A percentile compares a stretch with the other conserved stretches of the same genome.
These are phyloP conservation scores for Phytophthora ramorum DNA, from an alignment of 352 stramenopile species.

Conservation along the genomic window DNA sequence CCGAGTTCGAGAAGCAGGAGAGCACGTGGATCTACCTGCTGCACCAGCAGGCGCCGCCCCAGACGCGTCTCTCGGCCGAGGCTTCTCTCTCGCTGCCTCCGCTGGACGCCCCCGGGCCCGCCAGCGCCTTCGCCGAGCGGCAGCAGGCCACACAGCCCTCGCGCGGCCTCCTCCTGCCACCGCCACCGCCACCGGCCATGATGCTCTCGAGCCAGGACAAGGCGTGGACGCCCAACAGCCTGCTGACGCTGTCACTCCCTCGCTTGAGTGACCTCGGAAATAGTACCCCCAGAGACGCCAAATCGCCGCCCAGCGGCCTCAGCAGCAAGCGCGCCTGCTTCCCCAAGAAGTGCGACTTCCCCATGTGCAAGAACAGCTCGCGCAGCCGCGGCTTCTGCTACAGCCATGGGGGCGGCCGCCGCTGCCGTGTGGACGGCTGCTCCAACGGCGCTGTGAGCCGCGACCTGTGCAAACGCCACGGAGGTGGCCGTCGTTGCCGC, in stretches of 20 bases:
- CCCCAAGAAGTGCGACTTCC: constrained; percentile 86
- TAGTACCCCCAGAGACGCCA: background rate
- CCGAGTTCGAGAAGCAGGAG: constrained; percentile 57
- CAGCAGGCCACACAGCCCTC: constrained; percentile 14
- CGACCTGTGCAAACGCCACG: constrained; percentile 84
- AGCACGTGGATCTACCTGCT: constrained; percentile 65
- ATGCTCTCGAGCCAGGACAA: constrained; percentile 45
- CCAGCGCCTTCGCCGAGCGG: constrained; percentile 15
- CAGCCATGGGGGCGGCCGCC: constrained; percentile 71
- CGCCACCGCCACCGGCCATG: constrained; percentile 16
- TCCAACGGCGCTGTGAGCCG: constrained; percentile 79
- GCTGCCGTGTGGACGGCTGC: constrained; percentile 71
- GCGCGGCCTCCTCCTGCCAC: constrained; percentile 3
- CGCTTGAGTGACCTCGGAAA: constrained; percentile 21
- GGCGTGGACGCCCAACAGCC: constrained; percentile 12
- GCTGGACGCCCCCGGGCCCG: background rate
- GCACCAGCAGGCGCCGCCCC: constrained; percentile 53
- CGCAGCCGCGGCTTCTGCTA: constrained; percentile 84
- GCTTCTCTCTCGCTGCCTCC: constrained; percentile 25
- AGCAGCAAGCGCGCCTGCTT: constrained; percentile 69
- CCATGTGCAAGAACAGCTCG: constrained; percentile 86
- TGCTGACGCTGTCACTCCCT: constrained; percentile 35
- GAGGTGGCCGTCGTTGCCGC: constrained; percentile 71
- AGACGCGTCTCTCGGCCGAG: constrained; percentile 31
- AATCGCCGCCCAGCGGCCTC: constrained; percentile 5